Percentiles rank a stretch among this genome's conserved stretches.
phyloP scores from a whole-genome alignment of 768 basidiomycete genomes.

The Leccinum sublutescens region DNA sequence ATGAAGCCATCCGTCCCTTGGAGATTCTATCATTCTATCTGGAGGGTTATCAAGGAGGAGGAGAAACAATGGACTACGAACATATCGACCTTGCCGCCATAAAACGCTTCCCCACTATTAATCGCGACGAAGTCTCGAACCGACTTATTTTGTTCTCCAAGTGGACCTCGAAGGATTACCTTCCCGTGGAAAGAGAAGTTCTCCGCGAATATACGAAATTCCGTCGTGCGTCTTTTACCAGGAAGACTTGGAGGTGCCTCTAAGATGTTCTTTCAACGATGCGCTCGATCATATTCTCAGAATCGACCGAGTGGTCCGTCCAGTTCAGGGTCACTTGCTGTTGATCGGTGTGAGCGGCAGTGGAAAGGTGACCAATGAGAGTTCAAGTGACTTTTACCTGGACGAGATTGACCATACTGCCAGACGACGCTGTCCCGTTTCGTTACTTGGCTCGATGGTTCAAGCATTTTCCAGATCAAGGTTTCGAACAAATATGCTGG shows the following conservation, averaged over 20 bases:
- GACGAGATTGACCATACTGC: conserved; percentile 10
- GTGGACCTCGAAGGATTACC: conserved; percentile 97
- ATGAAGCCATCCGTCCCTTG: conserved; percentile 92
- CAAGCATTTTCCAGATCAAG: conserved; percentile 99
- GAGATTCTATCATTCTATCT: conserved; percentile 71
- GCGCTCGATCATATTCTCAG: conserved; percentile 97
- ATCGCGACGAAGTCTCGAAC: conserved; percentile 76
- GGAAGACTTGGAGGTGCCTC: conserved; percentile 95
- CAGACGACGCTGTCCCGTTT: conserved; percentile 98
- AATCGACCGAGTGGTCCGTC: conserved; percentile 98
- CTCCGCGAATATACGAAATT: conserved; percentile 97
- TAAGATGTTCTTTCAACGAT: conserved; percentile 93
- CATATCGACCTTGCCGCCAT: conserved; percentile 80
- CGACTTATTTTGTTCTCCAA: conserved; percentile 97
- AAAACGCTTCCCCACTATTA: conserved; percentile 92
- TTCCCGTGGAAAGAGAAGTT: conserved; percentile 90
- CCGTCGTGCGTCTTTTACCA: conserved; percentile 98
- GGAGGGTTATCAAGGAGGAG: conserved; percentile 80
- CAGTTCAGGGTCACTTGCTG: conserved; percentile 93
- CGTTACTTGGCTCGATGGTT: conserved; percentile 99
- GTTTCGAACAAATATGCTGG: conserved; percentile 99
- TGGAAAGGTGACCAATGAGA: conserved; percentile 72
- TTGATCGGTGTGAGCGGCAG: conserved; percentile 98
- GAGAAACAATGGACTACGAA: conserved; percentile 94
- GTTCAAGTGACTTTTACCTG: background rate